phyloP scores from a whole-genome alignment of 108 stramenopile genomes.

The Fragilariopsis cylindrus region DNA sequence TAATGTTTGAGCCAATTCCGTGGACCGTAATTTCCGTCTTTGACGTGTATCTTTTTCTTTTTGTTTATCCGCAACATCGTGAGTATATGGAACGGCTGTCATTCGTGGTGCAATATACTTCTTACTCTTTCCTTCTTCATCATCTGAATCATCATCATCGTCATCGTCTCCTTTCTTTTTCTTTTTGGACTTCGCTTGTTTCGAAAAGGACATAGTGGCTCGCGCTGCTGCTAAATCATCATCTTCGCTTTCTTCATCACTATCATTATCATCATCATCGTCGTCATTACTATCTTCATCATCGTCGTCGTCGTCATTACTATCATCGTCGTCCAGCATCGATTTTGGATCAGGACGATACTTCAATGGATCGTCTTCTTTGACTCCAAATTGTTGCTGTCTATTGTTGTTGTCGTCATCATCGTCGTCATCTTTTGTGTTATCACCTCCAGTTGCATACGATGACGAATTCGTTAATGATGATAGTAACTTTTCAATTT shows the following conservation, averaged over 20 bases:
- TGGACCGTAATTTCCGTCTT: slow-evolving; percentile 57
- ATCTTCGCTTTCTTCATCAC: slow-evolving; percentile 57
- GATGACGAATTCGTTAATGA: slow-evolving; percentile 41
- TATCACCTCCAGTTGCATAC: slow-evolving; percentile 42
- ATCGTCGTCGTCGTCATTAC: slow-evolving; percentile 32
- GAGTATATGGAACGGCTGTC: slow-evolving; percentile 77
- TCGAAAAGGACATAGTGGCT: slow-evolving; percentile 11
- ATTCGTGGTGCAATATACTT: slow-evolving; percentile 80
- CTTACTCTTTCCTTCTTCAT: slow-evolving; percentile 16
- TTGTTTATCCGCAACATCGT: slow-evolving; percentile 51
- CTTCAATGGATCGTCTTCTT: slow-evolving; percentile 19
- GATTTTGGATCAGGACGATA: slow-evolving; percentile 33
- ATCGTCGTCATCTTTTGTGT: slow-evolving; percentile 19
- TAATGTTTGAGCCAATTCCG: slow-evolving; percentile 77
- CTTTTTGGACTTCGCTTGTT: slow-evolving; percentile 18
- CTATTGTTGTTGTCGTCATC: slow-evolving; percentile 17
- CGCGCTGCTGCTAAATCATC: slow-evolving; percentile 36
- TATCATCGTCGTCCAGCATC: slow-evolving; percentile 31
- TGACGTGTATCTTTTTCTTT: slow-evolving; percentile 60
- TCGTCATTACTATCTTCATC: slow-evolving; percentile 29
- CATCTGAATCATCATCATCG: slow-evolving; percentile 20
- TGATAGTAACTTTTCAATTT: slow-evolving; percentile 79
- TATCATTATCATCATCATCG: slow-evolving; percentile 31
- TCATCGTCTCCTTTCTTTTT: slow-evolving; percentile 9
- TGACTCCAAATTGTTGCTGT: slow-evolving; percentile 33